Percentiles rank a stretch among this genome's conserved stretches.
Evolutionary conservation across 192 early-diverging fungal genomes (phyloP).

Genomic region (Coemansia sp.): DNA sequence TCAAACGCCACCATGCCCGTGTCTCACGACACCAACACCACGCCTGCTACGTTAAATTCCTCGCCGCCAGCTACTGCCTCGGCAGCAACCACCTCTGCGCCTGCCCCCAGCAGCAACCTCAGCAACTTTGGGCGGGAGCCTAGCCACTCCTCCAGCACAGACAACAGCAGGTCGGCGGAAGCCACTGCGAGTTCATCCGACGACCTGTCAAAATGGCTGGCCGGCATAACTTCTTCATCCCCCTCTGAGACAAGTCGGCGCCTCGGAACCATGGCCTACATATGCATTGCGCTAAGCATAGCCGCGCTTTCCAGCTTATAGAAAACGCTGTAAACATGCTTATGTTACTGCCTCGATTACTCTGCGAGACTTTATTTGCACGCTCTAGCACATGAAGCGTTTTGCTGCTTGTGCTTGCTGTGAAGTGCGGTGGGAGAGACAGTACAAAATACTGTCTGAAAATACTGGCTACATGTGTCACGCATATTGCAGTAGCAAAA

Average conservation of each 20-base stretch:
- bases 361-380: neutral
- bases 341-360: neutral
- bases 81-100: neutral
- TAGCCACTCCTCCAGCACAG: neutral
- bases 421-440: too few species aligned
- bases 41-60: neutral
- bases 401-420: neutral
- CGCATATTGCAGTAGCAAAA: constrained; percentile 1
- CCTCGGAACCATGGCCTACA: neutral
- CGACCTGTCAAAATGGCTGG: constrained; percentile 48
- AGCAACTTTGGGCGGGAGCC: constrained; percentile 43
- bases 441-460: neutral
- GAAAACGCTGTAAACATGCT: neutral
- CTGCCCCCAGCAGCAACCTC: constrained; percentile 16
- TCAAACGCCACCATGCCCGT: constrained; percentile 27
- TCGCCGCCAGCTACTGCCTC: neutral
- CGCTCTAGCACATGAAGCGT: neutral
- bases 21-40: neutral
- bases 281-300: constrained; percentile 10
- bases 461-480: neutral
- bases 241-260: constrained; percentile 10
- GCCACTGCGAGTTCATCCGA: neutral
- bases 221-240: constrained; percentile 9
- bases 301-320: neutral
- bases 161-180: neutral